A percentile compares a stretch with the other conserved stretches of the same genome.
These are phyloP conservation scores for Chaetomium strumarium DNA, from an alignment of 2,329 filamentous ascomycete genomes.

Conservation along the genomic window DNA sequence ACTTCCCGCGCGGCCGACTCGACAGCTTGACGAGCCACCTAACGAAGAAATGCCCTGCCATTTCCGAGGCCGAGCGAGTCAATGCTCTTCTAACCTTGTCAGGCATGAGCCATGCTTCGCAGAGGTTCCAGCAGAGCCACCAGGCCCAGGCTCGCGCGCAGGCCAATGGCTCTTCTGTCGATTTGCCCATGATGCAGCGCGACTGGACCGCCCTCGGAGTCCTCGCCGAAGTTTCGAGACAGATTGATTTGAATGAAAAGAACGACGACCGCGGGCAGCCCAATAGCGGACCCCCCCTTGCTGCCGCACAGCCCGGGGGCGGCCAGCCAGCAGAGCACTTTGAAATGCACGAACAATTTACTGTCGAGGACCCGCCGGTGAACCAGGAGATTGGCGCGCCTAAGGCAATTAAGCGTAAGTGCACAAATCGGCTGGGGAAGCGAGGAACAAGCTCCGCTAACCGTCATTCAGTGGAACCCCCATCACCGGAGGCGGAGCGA, in stretches of 20 bases:
- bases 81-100: constrained; percentile 68
- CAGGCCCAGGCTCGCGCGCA: constrained; percentile 22
- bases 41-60: constrained; percentile 78
- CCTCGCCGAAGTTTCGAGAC: constrained; percentile 79
- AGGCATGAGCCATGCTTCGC: constrained; percentile 53
- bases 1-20: constrained; percentile 83
- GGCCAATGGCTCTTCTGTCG: constrained; percentile 26
- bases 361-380: constrained; percentile 49
- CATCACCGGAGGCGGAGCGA: constrained; percentile 18
- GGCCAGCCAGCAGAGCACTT: constrained; percentile 34
- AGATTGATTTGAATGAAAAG: constrained; percentile 62
- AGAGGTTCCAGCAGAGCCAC: constrained; percentile 26
- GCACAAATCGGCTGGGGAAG: background rate
- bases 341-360: constrained; percentile 54
- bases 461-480: constrained; percentile 12
- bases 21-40: constrained; percentile 78
- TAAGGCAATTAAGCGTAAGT: constrained; percentile 36
- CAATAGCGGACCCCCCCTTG: constrained; percentile 22
- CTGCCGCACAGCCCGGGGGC: constrained; percentile 15
- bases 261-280: constrained; percentile 45
- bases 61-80: constrained; percentile 68
- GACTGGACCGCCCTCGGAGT: constrained; percentile 78
- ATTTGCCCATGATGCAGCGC: constrained; percentile 36
- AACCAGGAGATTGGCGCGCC: constrained; percentile 39
- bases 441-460: background rate